These are phyloP conservation scores for Thuja plicata DNA, from an alignment of 83 land plant genomes.

Conservation along the genomic window DNA sequence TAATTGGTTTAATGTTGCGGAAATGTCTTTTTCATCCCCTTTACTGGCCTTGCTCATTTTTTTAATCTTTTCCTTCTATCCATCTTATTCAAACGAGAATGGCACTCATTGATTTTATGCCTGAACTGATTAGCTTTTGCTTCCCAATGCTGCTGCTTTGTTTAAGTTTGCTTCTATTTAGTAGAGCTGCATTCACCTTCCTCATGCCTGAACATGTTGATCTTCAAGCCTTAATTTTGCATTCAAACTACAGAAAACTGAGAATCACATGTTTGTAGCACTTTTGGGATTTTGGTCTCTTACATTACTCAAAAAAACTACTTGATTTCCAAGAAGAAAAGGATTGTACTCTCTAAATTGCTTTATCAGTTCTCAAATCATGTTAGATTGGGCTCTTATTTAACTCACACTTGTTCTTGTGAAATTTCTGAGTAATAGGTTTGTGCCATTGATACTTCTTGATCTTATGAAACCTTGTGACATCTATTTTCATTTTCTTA, in stretches of 20 bases:
- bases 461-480: not conserved
- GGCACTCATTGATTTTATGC: not conserved
- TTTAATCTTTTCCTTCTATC: not conserved
- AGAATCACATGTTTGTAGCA: not conserved
- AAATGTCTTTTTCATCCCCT: not conserved
- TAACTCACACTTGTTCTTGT: not conserved
- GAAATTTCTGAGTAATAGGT: not conserved
- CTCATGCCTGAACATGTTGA: not conserved
- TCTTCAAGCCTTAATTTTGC: not conserved
- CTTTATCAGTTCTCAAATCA: not conserved
- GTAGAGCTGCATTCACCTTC: not conserved
- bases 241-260: not conserved
- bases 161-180: not conserved
- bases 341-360: not conserved
- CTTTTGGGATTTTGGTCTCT: not conserved
- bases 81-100: not conserved
- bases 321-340: not conserved
- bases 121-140: not conserved
- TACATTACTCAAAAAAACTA: not conserved
- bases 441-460: not conserved
- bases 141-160: not conserved
- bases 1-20: not conserved
- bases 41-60: too few relatives aligned
- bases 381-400: not conserved
- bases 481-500: not conserved